Conservation (phyloP, 148 eudicot genomes). For the Gaultheria prostrata region DNA sequence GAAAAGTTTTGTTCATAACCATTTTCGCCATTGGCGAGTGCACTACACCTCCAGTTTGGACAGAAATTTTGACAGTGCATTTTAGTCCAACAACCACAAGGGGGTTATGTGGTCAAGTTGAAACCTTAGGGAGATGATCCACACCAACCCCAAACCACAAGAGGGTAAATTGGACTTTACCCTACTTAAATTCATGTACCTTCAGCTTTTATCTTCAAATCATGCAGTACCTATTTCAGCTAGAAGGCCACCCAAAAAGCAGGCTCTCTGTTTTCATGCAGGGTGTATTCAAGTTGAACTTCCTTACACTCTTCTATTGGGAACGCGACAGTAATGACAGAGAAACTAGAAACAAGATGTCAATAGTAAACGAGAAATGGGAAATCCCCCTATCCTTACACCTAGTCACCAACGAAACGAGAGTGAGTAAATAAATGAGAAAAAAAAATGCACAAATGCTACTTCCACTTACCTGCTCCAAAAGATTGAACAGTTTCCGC, state of each 20-base stretch:
- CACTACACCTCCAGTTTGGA: too few relatives aligned
- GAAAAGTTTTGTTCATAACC: too few relatives aligned
- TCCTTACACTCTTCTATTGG: background rate
- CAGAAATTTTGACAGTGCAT: too few relatives aligned
- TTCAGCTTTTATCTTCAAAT: background rate
- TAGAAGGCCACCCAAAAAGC: background rate
- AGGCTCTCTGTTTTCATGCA: background rate
- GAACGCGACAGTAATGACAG: background rate
- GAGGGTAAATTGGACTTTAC: too few relatives aligned
- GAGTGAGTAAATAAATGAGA: background rate
- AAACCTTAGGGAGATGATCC: too few relatives aligned
- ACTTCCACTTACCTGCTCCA: slow-evolving; percentile 66
- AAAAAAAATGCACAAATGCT: background rate
- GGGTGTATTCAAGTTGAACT: background rate
- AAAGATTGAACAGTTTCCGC: slow-evolving; percentile 70
- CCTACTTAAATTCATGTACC: background rate
- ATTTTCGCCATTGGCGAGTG: too few relatives aligned
- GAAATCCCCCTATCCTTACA: background rate
- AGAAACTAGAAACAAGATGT: background rate
- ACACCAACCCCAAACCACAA: too few relatives aligned
- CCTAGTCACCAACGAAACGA: background rate
- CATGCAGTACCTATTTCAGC: background rate
- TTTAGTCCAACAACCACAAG: too few relatives aligned
- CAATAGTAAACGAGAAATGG: too few relatives aligned
- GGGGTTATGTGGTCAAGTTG: too few relatives aligned